Base-by-base conservation (phyloP, 2,329 filamentous ascomycete genomes). In the Cadophora malorum region DNA sequence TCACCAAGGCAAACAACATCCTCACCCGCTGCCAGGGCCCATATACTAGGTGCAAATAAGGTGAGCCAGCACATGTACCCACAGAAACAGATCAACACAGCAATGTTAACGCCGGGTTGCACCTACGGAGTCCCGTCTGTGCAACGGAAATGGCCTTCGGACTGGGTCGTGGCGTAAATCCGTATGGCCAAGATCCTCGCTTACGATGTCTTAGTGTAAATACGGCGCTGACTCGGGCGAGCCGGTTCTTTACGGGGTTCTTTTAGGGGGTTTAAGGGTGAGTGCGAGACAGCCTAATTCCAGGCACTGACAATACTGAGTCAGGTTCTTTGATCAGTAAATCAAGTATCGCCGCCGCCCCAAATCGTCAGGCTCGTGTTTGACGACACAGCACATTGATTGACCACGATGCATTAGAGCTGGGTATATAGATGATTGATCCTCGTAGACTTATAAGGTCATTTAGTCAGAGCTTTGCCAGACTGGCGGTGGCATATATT, bases 51-150 rank as follows among this genome's bases (percentile, higher is more conserved):
- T 19, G 3, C 41, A 45, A 21, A n/a, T 4, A 33, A 31, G 52
- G n/a, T 5, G 16, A 25, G n/a, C 16, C 28, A 3, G 52, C 28
- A 55, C 19, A n/a, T 49, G 14, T 5, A 45, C 16, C 50, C 4
- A 3, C 9, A 53, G 9, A 0, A 53, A 31, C 9, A 33, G 25
- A 28, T 55, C 52, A 33, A 6, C 16, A 55, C 14, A 55, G 52
- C 4, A 28, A 7, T 55, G 9, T n/a, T 31, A 3, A 55, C 2
- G 8, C 25, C 52, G 52, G 52, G 52, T 14, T 55, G n/a, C 52
- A 55, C 52, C 52, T 55, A 55, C 52, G 52, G 52, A 55, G 52
- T 55, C 52, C 50, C 52, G 52, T 33, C 14, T 55, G 52, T 55
- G 52, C 52, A 33, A 33, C 52, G 25, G 52, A 53, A 16, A 5